Percentiles rank a stretch among this genome's conserved stretches.
Evolutionary conservation across 768 basidiomycete species (phyloP).

Genomic region (Hortiboletus campestris): DNA sequence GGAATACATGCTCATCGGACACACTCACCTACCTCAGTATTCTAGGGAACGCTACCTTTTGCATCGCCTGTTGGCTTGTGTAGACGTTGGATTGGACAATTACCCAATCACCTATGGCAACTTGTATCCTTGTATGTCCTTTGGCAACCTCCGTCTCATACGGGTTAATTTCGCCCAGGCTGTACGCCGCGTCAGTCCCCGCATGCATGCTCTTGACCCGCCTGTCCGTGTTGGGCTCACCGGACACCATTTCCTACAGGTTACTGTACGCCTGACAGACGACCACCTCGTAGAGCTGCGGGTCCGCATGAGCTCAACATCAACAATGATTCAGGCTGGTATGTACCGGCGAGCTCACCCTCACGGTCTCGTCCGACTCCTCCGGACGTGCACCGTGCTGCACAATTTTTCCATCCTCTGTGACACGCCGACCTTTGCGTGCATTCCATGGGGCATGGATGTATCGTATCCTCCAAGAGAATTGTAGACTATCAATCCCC

Average conservation of each 20-base stretch:
- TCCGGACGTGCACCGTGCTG: background rate
- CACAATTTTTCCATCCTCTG: background rate
- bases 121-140: background rate
- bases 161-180: background rate
- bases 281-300: too few relatives aligned
- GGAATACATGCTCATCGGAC: background rate
- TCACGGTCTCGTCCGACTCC: slow-evolving; percentile 2
- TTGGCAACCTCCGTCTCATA: background rate
- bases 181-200: too few relatives aligned
- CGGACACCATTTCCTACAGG: too few relatives aligned
- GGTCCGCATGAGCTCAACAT: too few relatives aligned
- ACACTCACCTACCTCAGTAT: slow-evolving; percentile 1
- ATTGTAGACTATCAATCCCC: background rate
- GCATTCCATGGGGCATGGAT: slow-evolving; percentile 2
- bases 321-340: background rate
- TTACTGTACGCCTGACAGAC: background rate
- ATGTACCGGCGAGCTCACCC: background rate
- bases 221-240: too few relatives aligned
- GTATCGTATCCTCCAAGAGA: background rate
- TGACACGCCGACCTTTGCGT: background rate
- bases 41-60: background rate
- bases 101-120: background rate
- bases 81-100: background rate
- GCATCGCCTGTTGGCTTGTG: background rate
- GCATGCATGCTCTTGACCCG: too few relatives aligned